Percentiles rank a stretch among this genome's conserved stretches.
These are phyloP conservation scores for Cyberlindnera suaveolens DNA, from an alignment of 805 yeast genomes.

Conservation along the genomic window DNA sequence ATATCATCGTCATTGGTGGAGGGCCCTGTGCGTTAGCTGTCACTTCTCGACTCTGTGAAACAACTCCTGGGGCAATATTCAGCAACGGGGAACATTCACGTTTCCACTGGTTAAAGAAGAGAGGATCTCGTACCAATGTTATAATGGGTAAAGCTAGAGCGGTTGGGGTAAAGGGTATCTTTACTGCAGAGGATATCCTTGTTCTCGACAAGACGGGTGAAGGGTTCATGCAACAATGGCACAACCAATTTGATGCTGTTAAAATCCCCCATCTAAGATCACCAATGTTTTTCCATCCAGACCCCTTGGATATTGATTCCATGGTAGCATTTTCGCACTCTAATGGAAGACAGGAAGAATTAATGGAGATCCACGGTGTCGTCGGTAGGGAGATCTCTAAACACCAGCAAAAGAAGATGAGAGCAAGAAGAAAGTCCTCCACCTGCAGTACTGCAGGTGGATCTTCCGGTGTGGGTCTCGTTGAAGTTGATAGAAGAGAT, in stretches of 20 bases:
- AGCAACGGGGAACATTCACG: slow-evolving; percentile 43
- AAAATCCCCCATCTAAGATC: slow-evolving; percentile 37
- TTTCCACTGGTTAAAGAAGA: slow-evolving; percentile 36
- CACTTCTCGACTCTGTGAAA: slow-evolving; percentile 37
- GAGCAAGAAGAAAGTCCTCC: neutral
- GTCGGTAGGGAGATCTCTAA: slow-evolving; percentile 40
- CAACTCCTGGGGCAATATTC: slow-evolving; percentile 35
- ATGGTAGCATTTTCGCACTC: slow-evolving; percentile 34
- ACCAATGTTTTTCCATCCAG: slow-evolving; percentile 44
- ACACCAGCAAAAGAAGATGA: slow-evolving; percentile 30
- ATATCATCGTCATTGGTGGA: slow-evolving; percentile 38
- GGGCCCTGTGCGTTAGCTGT: slow-evolving; percentile 40
- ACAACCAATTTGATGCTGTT: slow-evolving; percentile 35
- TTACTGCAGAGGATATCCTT: slow-evolving; percentile 24
- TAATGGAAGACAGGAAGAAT: slow-evolving; percentile 28
- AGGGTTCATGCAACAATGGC: slow-evolving; percentile 37
- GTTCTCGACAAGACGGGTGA: slow-evolving; percentile 31
- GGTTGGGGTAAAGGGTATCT: slow-evolving; percentile 9
- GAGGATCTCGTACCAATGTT: slow-evolving; percentile 4
- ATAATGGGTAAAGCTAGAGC: slow-evolving; percentile 1
- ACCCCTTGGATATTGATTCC: slow-evolving; percentile 38
- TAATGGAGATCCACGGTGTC: slow-evolving; percentile 35
- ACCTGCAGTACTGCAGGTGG: neutral
- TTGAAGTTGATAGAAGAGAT: slow-evolving; percentile 34
- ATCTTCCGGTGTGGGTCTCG: slow-evolving; percentile 3